These are phyloP conservation scores for Micractinium sp. DNA, from an alignment of 139 green algal species.

Conservation along the genomic window DNA sequence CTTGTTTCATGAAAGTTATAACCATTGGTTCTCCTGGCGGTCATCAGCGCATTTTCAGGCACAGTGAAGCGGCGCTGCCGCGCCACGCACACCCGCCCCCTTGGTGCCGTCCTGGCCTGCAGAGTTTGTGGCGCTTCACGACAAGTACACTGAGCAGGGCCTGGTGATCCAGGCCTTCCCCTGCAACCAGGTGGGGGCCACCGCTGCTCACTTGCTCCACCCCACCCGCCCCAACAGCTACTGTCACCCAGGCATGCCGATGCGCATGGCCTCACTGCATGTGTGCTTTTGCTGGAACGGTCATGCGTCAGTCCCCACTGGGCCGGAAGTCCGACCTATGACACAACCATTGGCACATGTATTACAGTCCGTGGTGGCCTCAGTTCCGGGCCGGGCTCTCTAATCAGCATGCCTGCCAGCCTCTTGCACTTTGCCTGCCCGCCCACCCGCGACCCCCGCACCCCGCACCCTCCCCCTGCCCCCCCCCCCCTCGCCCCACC, in stretches of 20 bases:
- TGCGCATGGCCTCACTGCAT: background rate
- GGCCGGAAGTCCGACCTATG: too few relatives aligned
- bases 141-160: conserved; percentile 41
- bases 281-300: too few relatives aligned
- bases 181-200: conserved; percentile 39
- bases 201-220: background rate
- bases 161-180: conserved; percentile 48
- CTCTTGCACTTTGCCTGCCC: background rate
- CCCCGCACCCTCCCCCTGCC: background rate
- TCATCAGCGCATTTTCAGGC: too few relatives aligned
- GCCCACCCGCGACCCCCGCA: too few relatives aligned
- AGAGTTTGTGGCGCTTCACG: conserved; percentile 44
- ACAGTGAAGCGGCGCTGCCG: too few relatives aligned
- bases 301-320: too few relatives aligned
- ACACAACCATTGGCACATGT: too few relatives aligned
- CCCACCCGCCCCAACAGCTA: background rate
- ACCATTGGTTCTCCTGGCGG: too few relatives aligned
- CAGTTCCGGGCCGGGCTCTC: too few relatives aligned
- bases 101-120: background rate
- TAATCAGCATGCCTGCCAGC: background rate
- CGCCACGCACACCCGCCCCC: background rate
- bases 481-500: background rate
- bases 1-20: too few relatives aligned
- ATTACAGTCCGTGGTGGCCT: too few relatives aligned
- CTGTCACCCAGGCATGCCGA: background rate